These are phyloP conservation scores for Populus tremula DNA, from an alignment of 345 rosid genomes.

Conservation along the genomic window DNA sequence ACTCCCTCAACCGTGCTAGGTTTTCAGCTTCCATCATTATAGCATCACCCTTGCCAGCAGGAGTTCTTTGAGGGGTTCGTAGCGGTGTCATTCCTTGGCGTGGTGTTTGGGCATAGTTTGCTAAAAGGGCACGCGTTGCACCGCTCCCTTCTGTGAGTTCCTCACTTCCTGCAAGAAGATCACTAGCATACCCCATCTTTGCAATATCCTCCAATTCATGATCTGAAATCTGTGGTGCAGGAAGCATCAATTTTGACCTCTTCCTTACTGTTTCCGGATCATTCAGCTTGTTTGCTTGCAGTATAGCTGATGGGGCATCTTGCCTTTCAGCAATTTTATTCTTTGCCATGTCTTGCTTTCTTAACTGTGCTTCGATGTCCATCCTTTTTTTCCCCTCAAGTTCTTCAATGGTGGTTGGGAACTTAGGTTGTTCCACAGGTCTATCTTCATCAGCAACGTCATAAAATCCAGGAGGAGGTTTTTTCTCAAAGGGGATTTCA, in stretches of 20 bases:
- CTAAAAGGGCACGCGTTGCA: conserved; percentile 93
- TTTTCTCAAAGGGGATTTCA: conserved; percentile 95
- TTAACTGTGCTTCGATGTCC: conserved; percentile 78
- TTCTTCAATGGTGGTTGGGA: conserved; percentile 92
- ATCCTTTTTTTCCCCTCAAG: conserved; percentile 93
- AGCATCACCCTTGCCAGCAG: conserved; percentile 95
- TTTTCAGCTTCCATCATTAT: conserved; percentile 99
- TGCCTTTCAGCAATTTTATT: conserved; percentile 90
- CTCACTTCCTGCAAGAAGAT: conserved; percentile 74
- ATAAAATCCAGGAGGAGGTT: conserved; percentile 90
- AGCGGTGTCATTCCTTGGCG: conserved; percentile 82
- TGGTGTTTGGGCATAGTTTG: conserved; percentile 87
- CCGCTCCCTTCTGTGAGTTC: conserved; percentile 86
- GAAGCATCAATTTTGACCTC: conserved; percentile 95
- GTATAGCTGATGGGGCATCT: conserved; percentile 90
- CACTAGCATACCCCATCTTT: conserved; percentile 97
- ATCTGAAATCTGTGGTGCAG: conserved; percentile 95
- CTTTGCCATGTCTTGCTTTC: conserved; percentile 82
- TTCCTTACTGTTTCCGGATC: conserved; percentile 95
- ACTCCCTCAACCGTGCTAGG: conserved; percentile 90
- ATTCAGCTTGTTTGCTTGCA: conserved; percentile 96
- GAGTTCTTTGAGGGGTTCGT: conserved; percentile 95
- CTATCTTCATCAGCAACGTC: conserved; percentile 90
- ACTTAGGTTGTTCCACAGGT: conserved; percentile 65
- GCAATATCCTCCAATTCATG: conserved; percentile 95